These are phyloP conservation scores for Xylaria sp. DNA, from an alignment of 495 filamentous ascomycete genomes.

Conservation along the genomic window DNA sequence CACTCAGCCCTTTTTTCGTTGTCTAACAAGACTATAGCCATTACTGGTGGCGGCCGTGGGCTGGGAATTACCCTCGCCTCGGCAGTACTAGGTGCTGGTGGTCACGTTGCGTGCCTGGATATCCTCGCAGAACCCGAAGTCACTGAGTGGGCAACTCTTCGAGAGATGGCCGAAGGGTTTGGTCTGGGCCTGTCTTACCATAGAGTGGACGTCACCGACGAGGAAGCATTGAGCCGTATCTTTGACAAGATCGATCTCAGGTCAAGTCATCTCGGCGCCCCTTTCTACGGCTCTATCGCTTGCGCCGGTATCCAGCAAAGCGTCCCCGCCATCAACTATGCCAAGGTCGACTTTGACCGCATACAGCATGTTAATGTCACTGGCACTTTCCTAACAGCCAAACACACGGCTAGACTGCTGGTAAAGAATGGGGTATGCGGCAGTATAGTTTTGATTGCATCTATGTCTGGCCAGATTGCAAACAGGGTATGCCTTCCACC, in stretches of 20 bases:
- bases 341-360: conserved; percentile 14
- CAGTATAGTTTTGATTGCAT: conserved; percentile 36
- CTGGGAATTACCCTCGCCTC: conserved; percentile 15
- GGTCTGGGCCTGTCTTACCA: conserved; percentile 2
- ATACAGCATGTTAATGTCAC: conserved; percentile 24
- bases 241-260: not conserved
- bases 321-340: conserved; percentile 18
- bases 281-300: conserved; percentile 7
- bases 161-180: conserved; percentile 2
- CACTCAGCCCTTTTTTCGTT: conserved; percentile 13
- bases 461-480: conserved; percentile 32
- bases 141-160: conserved; percentile 9
- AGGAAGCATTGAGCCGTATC: too few relatives aligned
- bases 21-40: not conserved
- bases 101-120: conserved; percentile 25
- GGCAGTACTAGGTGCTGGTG: conserved; percentile 20
- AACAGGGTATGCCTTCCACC: too few relatives aligned
- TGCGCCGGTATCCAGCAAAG: conserved; percentile 24
- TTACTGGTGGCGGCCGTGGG: conserved; percentile 20
- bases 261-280: too few relatives aligned
- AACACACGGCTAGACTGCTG: conserved; percentile 10
- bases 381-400: conserved; percentile 19
- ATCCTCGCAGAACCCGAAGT: not conserved
- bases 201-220: conserved; percentile 14
- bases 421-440: conserved; percentile 22